Conservation (phyloP, 768 basidiomycete genomes). For the Suillus subalutaceus region DNA sequence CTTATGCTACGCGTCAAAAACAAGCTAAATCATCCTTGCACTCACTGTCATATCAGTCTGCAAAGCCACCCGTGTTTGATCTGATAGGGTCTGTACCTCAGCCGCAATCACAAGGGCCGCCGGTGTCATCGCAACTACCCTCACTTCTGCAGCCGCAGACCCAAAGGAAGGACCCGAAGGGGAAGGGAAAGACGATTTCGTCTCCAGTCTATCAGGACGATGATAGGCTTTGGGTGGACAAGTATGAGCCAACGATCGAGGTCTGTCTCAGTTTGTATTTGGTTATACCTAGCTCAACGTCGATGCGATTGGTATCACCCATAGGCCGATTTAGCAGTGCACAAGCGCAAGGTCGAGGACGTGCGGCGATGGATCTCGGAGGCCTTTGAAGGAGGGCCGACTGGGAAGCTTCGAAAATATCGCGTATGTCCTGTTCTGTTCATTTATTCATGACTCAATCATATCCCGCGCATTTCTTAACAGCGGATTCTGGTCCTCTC, state of each 20-base stretch:
- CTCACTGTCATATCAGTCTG: constrained; percentile 12
- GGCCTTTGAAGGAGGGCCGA: constrained; percentile 69
- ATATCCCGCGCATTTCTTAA: neutral
- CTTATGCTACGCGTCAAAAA: neutral
- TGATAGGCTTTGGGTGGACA: constrained; percentile 61
- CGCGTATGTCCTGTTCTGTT: constrained; percentile 50
- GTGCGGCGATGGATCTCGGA: constrained; percentile 76
- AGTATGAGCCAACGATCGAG: constrained; percentile 62
- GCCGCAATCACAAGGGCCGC: constrained; percentile 13
- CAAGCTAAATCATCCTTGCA: constrained; percentile 6
- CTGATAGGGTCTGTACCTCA: constrained; percentile 18
- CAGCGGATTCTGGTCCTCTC: constrained; percentile 85
- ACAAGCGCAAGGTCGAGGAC: constrained; percentile 77
- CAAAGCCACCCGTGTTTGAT: constrained; percentile 27
- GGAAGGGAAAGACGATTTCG: constrained; percentile 23
- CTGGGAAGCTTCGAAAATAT: constrained; percentile 68
- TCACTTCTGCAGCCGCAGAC: constrained; percentile 7
- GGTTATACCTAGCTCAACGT: constrained; percentile 6
- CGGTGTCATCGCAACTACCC: constrained; percentile 3
- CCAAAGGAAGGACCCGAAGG: constrained; percentile 23
- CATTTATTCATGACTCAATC: neutral
- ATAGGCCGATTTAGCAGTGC: constrained; percentile 77
- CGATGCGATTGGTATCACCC: neutral
- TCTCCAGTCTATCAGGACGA: constrained; percentile 25
- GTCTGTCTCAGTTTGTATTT: constrained; percentile 35